phyloP scores from a whole-genome alignment of 164 flowering plant species.

The Kingdonia uniflora region DNA sequence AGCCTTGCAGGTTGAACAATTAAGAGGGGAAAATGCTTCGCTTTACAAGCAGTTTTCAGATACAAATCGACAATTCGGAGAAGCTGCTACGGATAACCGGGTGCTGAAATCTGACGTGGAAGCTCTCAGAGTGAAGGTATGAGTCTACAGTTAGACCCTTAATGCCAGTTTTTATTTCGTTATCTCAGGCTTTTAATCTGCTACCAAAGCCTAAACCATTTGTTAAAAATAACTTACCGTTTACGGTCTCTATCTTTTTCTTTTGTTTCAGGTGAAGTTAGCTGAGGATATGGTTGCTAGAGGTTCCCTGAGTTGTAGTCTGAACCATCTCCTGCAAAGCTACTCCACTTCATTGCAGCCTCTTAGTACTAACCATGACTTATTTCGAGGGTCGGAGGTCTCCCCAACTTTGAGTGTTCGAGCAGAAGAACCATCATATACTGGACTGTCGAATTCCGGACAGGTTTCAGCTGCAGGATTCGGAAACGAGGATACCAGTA shows the following conservation, averaged over 20 bases:
- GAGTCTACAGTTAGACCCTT: neutral
- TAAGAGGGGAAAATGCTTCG: conserved; percentile 44
- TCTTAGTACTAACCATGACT: conserved; percentile 10
- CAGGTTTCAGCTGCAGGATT: conserved; percentile 22
- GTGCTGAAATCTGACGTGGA: conserved; percentile 75
- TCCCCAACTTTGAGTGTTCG: conserved; percentile 30
- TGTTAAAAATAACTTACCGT: no score
- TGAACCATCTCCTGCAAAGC: conserved; percentile 43
- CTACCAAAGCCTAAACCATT: no score
- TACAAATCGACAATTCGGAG: conserved; percentile 47
- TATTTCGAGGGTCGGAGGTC: conserved; percentile 19
- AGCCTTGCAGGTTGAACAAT: conserved; percentile 43
- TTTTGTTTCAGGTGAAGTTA: conserved; percentile 47
- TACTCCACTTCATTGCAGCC: conserved; percentile 28
- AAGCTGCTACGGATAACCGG: conserved; percentile 48
- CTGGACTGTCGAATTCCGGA: conserved; percentile 16
- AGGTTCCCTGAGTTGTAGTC: conserved; percentile 42
- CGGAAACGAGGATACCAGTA: conserved; percentile 11
- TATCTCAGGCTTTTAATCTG: no score
- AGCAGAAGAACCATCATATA: conserved; percentile 21
- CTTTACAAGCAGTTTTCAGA: conserved; percentile 50
- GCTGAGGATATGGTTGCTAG: conserved; percentile 59
- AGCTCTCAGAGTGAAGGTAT: conserved; percentile 75
- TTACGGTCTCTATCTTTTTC: no score
- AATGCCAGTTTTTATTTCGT: no score